These are phyloP conservation scores for Pseudozyma thailandica DNA, from an alignment of 1,284 basidiomycete species.

Conservation along the genomic window DNA sequence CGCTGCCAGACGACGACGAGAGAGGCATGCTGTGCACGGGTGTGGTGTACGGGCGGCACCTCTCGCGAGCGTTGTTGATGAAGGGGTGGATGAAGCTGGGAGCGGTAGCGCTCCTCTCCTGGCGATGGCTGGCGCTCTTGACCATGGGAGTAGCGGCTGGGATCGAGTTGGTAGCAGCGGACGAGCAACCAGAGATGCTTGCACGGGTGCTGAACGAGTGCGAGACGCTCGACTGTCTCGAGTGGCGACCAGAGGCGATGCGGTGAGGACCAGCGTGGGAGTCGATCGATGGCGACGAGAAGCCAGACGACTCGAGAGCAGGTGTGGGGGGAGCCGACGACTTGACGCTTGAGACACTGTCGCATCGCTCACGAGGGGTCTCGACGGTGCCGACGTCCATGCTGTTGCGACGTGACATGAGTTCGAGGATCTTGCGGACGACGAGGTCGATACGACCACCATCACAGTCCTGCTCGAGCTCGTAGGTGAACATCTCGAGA, in stretches of 20 bases:
- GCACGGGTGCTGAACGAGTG: constrained; percentile 38
- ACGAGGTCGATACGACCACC: constrained; percentile 38
- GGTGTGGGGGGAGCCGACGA: constrained; percentile 33
- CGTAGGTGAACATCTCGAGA: constrained; percentile 57
- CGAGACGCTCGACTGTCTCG: constrained; percentile 41
- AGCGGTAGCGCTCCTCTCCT: constrained; percentile 34
- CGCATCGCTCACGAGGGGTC: constrained; percentile 28
- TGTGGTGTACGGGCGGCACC: constrained; percentile 54
- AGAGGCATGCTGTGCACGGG: constrained; percentile 43
- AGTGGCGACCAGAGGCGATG: constrained; percentile 29
- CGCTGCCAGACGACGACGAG: constrained; percentile 12
- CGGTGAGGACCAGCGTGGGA: constrained; percentile 42
- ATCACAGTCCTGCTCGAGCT: constrained; percentile 51
- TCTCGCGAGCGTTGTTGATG: constrained; percentile 42
- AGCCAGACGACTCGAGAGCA: constrained; percentile 34
- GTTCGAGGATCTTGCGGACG: constrained; percentile 34
- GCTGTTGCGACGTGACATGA: constrained; percentile 38
- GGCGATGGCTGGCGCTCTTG: constrained; percentile 48
- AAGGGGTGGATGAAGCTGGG: constrained; percentile 46
- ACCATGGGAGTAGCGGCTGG: constrained; percentile 35
- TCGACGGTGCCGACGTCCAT: constrained; percentile 14
- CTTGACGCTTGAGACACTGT: constrained; percentile 39
- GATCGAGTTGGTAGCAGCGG: constrained; percentile 27
- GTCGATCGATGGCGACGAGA: constrained; percentile 43
- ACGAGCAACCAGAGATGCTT: constrained; percentile 52